Evolutionary conservation across 352 stramenopile genomes (phyloP).

Genomic region (Phytopythium chamaehyphon): DNA sequence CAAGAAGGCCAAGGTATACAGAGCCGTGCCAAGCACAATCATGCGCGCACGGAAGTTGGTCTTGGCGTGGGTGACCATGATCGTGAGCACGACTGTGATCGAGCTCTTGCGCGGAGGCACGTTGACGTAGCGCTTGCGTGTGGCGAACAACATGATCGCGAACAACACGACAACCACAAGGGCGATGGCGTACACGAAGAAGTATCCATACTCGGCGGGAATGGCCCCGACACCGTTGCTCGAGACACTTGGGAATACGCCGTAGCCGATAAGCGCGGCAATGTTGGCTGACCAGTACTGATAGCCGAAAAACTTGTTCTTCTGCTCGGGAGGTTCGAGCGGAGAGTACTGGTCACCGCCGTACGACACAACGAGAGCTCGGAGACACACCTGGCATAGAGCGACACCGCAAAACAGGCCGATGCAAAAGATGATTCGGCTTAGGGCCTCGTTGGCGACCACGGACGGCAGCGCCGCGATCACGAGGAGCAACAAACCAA

Average conservation of each 20-base stretch:
- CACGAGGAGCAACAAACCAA: constrained; percentile 48
- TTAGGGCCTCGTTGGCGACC: constrained; percentile 19
- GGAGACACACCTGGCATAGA: constrained; percentile 44
- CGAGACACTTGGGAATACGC: constrained; percentile 66
- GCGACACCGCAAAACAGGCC: constrained; percentile 52
- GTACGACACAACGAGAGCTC: constrained; percentile 54
- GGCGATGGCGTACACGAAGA: constrained; percentile 63
- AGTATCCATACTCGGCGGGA: constrained; percentile 63
- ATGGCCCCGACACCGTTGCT: constrained; percentile 64
- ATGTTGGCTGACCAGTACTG: constrained; percentile 84
- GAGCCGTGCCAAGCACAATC: constrained; percentile 31
- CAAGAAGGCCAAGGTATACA: constrained; percentile 36
- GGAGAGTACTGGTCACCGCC: constrained; percentile 63
- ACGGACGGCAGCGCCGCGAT: constrained; percentile 41
- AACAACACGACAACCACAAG: constrained; percentile 35
- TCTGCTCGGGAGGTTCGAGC: constrained; percentile 29
- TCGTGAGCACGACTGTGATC: constrained; percentile 39
- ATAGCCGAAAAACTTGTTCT: constrained; percentile 70
- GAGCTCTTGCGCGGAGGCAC: constrained; percentile 28
- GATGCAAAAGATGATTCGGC: constrained; percentile 46
- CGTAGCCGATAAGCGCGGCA: constrained; percentile 69
- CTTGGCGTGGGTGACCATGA: constrained; percentile 24
- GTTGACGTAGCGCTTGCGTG: constrained; percentile 47
- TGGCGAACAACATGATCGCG: constrained; percentile 34
- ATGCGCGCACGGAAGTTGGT: constrained; percentile 25